A percentile compares a stretch with the other conserved stretches of the same genome.
Evolutionary conservation across 1,284 basidiomycete genomes (phyloP).

Genomic region (Boletus hoseneyae): DNA sequence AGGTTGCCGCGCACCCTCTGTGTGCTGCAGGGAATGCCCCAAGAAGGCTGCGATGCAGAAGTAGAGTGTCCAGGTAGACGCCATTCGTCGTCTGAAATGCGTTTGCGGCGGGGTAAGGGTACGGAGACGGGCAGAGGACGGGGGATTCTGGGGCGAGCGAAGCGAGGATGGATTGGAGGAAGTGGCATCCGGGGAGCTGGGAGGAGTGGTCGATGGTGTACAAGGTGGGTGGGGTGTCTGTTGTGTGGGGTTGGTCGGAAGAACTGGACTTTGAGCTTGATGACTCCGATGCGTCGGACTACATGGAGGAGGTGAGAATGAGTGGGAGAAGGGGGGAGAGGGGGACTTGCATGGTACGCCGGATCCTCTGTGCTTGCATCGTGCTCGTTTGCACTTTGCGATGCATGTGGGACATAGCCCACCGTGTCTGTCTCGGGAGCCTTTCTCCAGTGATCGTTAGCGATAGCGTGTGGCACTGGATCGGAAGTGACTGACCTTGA

Average conservation of each 20-base stretch:
- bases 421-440: constrained; percentile 20
- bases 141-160: constrained; percentile 36
- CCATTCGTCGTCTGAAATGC: constrained; percentile 63
- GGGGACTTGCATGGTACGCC: constrained; percentile 30
- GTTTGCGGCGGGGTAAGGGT: constrained; percentile 54
- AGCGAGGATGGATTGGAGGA: constrained; percentile 56
- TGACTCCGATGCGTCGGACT: constrained; percentile 46
- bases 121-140: constrained; percentile 43
- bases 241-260: constrained; percentile 34
- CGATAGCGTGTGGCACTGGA: not conserved
- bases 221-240: constrained; percentile 22
- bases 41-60: constrained; percentile 68
- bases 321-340: not conserved
- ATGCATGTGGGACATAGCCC: constrained; percentile 27
- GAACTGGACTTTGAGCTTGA: constrained; percentile 42
- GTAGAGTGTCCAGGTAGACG: constrained; percentile 70
- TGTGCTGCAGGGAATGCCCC: constrained; percentile 58
- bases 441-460: constrained; percentile 34
- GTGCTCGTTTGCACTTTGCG: constrained; percentile 32
- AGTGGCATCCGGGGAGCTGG: constrained; percentile 43
- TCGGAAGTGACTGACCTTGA: constrained; percentile 29
- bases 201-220: constrained; percentile 12
- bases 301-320: no score
- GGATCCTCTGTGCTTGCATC: constrained; percentile 38
- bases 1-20: constrained; percentile 54